Percentiles rank a stretch among this genome's conserved stretches.
These are phyloP conservation scores for Agaricus sinodeliciosus DNA, from an alignment of 768 basidiomycete species.

Conservation along the genomic window DNA sequence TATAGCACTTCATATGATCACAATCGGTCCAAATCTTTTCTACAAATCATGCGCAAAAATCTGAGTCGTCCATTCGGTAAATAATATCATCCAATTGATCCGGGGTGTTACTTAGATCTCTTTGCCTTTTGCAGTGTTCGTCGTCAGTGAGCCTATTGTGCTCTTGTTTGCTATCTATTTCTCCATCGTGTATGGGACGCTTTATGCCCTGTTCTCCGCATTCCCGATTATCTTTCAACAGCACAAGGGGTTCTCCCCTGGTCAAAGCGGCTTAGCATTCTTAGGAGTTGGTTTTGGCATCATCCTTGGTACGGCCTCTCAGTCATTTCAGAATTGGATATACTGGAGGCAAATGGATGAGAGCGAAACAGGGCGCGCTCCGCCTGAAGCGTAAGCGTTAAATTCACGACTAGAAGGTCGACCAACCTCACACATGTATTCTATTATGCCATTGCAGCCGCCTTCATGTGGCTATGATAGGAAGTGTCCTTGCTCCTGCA, in stretches of 20 bases:
- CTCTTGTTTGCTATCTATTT: slow-evolving; percentile 51
- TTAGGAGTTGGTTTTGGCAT: slow-evolving; percentile 59
- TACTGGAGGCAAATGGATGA: slow-evolving; percentile 44
- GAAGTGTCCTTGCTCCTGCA: slow-evolving; percentile 44
- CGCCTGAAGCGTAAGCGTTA: slow-evolving; percentile 50
- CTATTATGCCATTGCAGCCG: slow-evolving; percentile 27
- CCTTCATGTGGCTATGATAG: slow-evolving; percentile 52
- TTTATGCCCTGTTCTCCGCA: slow-evolving; percentile 61
- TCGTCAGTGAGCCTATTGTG: slow-evolving; percentile 61
- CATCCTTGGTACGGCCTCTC: slow-evolving; percentile 39
- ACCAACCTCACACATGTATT: background rate
- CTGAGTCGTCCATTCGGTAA: slow-evolving; percentile 50
- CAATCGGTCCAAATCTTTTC: slow-evolving; percentile 33
- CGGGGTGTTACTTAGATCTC: too few relatives aligned
- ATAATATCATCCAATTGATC: slow-evolving; percentile 7
- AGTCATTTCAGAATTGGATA: slow-evolving; percentile 47
- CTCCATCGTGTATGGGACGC: slow-evolving; percentile 52
- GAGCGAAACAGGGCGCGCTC: slow-evolving; percentile 41
- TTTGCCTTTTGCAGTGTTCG: slow-evolving; percentile 34
- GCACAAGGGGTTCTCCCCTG: slow-evolving; percentile 44
- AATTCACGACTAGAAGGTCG: background rate
- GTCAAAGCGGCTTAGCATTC: slow-evolving; percentile 55
- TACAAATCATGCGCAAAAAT: slow-evolving; percentile 38
- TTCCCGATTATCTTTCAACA: slow-evolving; percentile 55
- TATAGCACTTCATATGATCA: slow-evolving; percentile 48